A percentile compares a stretch with the other conserved stretches of the same genome.
Evolutionary conservation across 176 grass and related monocot genomes (phyloP).

Genomic region (Dactylis glomerata): DNA sequence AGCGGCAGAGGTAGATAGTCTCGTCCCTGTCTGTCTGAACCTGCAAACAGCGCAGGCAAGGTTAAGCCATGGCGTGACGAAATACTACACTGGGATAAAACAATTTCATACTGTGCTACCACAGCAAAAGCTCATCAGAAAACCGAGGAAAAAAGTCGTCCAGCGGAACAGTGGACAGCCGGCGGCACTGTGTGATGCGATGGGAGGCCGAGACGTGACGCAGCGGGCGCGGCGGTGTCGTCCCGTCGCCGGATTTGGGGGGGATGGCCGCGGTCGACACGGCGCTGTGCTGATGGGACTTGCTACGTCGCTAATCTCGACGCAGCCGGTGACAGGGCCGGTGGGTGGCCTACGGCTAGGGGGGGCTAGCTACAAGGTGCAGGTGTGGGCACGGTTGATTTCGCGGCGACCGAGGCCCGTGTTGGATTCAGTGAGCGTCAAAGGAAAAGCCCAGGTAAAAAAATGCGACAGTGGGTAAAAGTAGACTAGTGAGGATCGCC

Average conservation of each 20-base stretch:
- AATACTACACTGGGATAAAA: not conserved
- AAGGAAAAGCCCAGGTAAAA: not conserved
- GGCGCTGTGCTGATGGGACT: not conserved
- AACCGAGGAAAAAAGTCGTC: not conserved
- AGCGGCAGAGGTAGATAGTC: not conserved
- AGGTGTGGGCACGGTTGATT: not conserved
- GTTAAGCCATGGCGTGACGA: not conserved
- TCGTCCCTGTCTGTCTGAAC: not conserved
- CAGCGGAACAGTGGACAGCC: not conserved
- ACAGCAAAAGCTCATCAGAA: not conserved
- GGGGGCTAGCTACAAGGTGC: not conserved
- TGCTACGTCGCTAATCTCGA: not conserved
- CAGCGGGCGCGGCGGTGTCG: not conserved
- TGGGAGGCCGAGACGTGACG: not conserved
- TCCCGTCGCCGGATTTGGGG: not conserved
- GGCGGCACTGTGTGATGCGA: not conserved
- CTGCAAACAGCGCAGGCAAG: not conserved
- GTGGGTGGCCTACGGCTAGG: too few relatives aligned
- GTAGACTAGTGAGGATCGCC: not conserved
- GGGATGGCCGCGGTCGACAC: not conserved
- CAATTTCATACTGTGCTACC: too few relatives aligned
- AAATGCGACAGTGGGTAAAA: not conserved
- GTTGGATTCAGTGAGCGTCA: slow-evolving; percentile 11
- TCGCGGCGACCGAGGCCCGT: not conserved
- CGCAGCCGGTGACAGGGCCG: not conserved